Percentiles rank a stretch among this genome's conserved stretches.
phyloP scores from a whole-genome alignment of 306 rosid genomes.

The Rubus idaeus region DNA sequence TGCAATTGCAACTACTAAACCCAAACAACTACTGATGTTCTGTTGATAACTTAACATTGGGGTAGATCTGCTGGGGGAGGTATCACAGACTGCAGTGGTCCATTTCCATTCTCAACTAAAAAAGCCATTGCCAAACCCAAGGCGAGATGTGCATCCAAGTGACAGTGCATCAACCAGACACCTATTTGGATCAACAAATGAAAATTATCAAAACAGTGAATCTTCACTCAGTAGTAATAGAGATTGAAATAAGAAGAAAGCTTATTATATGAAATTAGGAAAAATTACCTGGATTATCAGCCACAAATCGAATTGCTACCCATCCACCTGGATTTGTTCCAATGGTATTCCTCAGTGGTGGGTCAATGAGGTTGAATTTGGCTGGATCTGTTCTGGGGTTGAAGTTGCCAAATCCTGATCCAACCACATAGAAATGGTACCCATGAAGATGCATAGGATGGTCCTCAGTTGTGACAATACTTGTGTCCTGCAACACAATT shows the following conservation, averaged over 20 bases:
- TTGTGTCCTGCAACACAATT: slow-evolving; percentile 78
- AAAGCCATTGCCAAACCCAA: slow-evolving; percentile 81
- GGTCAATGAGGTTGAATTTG: slow-evolving; percentile 71
- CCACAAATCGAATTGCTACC: slow-evolving; percentile 89
- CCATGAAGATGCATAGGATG: slow-evolving; percentile 98
- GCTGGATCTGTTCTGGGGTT: slow-evolving; percentile 75
- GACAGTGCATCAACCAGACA: slow-evolving; percentile 92
- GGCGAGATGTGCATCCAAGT: slow-evolving; percentile 69
- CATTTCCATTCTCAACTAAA: slow-evolving; percentile 82
- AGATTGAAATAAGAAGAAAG: background rate
- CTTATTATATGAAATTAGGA: slow-evolving; percentile 1
- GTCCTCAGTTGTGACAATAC: slow-evolving; percentile 73
- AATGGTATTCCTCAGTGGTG: slow-evolving; percentile 78
- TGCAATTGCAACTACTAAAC: slow-evolving; percentile 19
- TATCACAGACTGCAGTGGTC: slow-evolving; percentile 65
- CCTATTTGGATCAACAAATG: slow-evolving; percentile 44
- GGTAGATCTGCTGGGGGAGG: slow-evolving; percentile 97
- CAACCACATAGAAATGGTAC: slow-evolving; percentile 80
- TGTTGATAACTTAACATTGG: slow-evolving; percentile 50
- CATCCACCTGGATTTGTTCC: slow-evolving; percentile 96
- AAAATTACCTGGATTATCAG: slow-evolving; percentile 83
- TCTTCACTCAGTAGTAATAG: background rate
- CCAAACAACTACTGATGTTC: slow-evolving; percentile 21
- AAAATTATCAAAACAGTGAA: slow-evolving; percentile 16
- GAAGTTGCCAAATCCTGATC: slow-evolving; percentile 86